phyloP scores from a whole-genome alignment of 768 basidiomycete species.

The Tylopilus sp. region DNA sequence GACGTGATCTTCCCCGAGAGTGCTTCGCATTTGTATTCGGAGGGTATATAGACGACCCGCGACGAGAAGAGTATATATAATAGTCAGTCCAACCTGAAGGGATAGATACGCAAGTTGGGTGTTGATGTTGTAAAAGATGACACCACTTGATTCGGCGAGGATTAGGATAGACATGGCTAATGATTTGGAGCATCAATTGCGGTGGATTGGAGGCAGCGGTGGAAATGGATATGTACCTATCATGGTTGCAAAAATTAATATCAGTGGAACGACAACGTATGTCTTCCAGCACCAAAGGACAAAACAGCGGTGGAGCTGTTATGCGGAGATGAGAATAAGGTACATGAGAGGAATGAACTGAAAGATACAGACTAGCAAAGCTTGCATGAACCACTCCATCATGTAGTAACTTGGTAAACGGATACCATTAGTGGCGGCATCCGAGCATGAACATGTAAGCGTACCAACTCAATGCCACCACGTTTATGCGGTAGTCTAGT shows the following conservation, averaged over 20 bases:
- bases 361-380: conserved; percentile 12
- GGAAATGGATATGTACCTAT: conserved; percentile 7
- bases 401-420: conserved; percentile 19
- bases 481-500: conserved; percentile 18
- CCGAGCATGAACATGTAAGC: not conserved
- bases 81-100: conserved; percentile 28
- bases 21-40: conserved; percentile 13
- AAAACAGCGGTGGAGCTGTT: conserved; percentile 18
- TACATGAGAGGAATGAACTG: not conserved
- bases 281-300: conserved; percentile 15
- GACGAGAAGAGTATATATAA: conserved; percentile 32
- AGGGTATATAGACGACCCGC: conserved; percentile 23
- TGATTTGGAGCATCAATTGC: not conserved
- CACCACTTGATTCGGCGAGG: conserved; percentile 7
- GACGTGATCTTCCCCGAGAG: conserved; percentile 16
- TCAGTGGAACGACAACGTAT: conserved; percentile 15
- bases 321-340: not conserved
- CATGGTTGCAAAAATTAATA: conserved; percentile 8
- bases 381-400: conserved; percentile 31
- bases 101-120: conserved; percentile 27
- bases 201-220: not conserved
- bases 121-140: conserved; percentile 18
- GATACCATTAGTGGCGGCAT: not conserved
- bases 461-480: conserved; percentile 18
- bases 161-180: conserved; percentile 18